Base-by-base conservation (phyloP, 805 yeast genomes). In the Torulaspora gathmanii region DNA sequence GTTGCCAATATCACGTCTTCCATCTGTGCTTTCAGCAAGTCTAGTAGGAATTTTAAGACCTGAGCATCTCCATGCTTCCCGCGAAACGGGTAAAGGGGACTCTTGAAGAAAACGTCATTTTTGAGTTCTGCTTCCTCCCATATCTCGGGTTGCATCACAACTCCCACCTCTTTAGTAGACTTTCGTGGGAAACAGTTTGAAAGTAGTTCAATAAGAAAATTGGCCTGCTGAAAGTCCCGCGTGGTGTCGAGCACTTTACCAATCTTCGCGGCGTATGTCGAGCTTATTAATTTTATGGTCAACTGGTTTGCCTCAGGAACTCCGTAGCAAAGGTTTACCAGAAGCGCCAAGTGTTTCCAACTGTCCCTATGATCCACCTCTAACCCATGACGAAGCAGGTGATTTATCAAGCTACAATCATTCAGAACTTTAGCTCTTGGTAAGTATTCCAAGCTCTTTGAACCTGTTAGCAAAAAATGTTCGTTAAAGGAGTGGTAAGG, bases 271-370 rank as follows among this genome's bases (percentile, higher is more conserved):
- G 48, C 39, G 39, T 42, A 56, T 9, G 42, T 47, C 5, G 34
- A 46, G 27, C 44, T 44, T 15, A 57, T 37, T 33, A 52, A 29
- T 7, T 50, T 42, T 3, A 43, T 43, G 16, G 54, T 37, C 3
- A 42, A 20, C 12, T 45, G 49, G 20, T 45, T 49, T 19, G 53
- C 40, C 20, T 45, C 42, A 6, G 51, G 47, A n/a, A 43, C 39
- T n/a, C 25, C 37, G n/a, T 42, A 33, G 15, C 48, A 40, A 19
- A 57, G 36, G 12, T 39, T 40, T 5, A 49, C 19, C 16, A 58
- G 37, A 3, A 56, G 16, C 8, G 53, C 52, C 28, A 56, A 42
- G 40, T 46, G 42, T 44, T 52, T 55, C 63, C 63, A 58, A 25
- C 49, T 46, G 19, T 49, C 43, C 5, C 33, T 25, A 27, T 49